Percentiles rank a stretch among this genome's conserved stretches.
phyloP scores from a whole-genome alignment of 768 basidiomycete genomes.

The Phanerochaete sordida region DNA sequence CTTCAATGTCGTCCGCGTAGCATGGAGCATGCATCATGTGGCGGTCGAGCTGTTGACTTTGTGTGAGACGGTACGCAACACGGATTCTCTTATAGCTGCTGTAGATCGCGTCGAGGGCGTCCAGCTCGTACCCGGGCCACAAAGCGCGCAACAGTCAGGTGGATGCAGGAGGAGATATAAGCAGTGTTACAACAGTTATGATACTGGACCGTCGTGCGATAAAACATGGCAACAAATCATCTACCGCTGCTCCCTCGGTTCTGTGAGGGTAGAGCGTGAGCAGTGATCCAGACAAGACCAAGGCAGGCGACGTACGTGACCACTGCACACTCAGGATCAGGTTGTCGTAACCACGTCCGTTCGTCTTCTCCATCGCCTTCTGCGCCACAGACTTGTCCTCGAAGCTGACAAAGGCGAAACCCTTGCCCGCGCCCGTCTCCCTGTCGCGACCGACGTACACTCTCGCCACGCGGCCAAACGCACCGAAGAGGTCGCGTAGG shows the following conservation, averaged over 20 bases:
- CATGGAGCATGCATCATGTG: too few species aligned
- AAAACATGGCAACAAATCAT: neutral
- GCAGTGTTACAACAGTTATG: neutral
- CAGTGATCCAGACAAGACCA: neutral
- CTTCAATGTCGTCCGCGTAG: too few species aligned
- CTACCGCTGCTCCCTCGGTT: constrained; percentile 36
- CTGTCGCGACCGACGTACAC: constrained; percentile 95
- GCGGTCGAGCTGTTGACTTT: too few species aligned
- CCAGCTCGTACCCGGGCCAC: too few species aligned
- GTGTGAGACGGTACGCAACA: too few species aligned
- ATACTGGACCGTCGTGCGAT: neutral
- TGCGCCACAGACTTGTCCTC: constrained; percentile 79
- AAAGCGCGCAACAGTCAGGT: too few species aligned
- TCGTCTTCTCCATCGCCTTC: constrained; percentile 85
- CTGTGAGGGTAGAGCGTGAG: constrained; percentile 17
- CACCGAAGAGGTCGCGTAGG: constrained; percentile 84
- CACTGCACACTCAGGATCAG: constrained; percentile 72
- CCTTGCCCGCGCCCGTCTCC: constrained; percentile 93
- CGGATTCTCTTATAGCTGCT: too few species aligned
- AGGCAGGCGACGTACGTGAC: constrained; percentile 46
- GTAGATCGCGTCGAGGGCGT: too few species aligned
- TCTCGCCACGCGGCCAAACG: constrained; percentile 80
- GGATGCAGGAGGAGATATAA: neutral
- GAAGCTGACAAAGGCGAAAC: constrained; percentile 97
- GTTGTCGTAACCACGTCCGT: constrained; percentile 92